Evolutionary conservation across 768 basidiomycete genomes (phyloP).

Genomic region (Tylopilus intermedius): DNA sequence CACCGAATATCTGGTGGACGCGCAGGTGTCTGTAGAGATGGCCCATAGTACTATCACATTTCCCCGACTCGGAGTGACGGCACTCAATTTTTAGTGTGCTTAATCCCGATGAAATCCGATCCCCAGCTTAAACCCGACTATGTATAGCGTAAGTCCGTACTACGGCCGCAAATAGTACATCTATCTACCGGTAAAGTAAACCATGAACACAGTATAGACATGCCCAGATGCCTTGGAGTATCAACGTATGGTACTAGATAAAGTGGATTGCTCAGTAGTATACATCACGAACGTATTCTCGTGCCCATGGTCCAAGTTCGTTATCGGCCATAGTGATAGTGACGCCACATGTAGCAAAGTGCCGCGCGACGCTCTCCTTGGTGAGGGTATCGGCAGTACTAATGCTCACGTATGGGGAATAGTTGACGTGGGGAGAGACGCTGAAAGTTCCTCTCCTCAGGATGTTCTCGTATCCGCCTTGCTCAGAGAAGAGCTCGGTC

Average conservation of each 20-base stretch:
- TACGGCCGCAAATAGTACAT: conserved; percentile 15
- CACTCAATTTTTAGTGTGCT: not conserved
- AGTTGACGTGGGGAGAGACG: conserved; percentile 32
- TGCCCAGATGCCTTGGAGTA: conserved; percentile 22
- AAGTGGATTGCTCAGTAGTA: conserved; percentile 18
- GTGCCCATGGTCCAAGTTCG: conserved; percentile 38
- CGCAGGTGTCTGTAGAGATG: conserved; percentile 82
- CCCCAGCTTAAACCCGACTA: conserved; percentile 3
- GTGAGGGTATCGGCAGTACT: conserved; percentile 24
- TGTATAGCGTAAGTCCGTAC: conserved; percentile 14
- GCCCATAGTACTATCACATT: conserved; percentile 47
- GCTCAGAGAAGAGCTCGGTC: conserved; percentile 38
- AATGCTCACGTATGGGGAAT: conserved; percentile 28
- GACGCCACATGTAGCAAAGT: conserved; percentile 41
- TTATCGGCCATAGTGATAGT: conserved; percentile 32
- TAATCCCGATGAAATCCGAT: not conserved
- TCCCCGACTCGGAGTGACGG: not conserved
- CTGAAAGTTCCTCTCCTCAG: conserved; percentile 32
- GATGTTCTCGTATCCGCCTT: conserved; percentile 37
- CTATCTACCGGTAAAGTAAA: conserved; percentile 4
- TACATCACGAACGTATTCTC: conserved; percentile 30
- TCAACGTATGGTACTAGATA: conserved; percentile 9
- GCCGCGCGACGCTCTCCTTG: conserved; percentile 34
- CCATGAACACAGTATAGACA: conserved; percentile 23
- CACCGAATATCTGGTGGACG: conserved; percentile 88